These are phyloP conservation scores for Coemansia sp. DNA, from an alignment of 192 early-diverging fungal genomes.

Conservation along the genomic window DNA sequence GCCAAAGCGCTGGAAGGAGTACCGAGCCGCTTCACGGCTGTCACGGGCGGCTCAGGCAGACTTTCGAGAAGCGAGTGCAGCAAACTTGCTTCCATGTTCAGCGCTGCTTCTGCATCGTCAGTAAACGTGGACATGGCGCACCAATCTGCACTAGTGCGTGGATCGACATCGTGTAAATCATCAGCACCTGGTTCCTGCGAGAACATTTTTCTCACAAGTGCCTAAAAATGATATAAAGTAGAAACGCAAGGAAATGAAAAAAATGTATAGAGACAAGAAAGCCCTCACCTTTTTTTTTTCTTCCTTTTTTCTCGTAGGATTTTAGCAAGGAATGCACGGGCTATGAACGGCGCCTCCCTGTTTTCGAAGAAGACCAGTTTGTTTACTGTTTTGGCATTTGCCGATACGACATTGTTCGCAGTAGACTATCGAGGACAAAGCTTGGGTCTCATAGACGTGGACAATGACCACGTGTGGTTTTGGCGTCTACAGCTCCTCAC, in stretches of 20 bases:
- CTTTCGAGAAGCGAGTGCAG: slow-evolving; percentile 46
- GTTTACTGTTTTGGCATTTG: background rate
- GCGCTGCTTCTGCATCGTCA: slow-evolving; percentile 3
- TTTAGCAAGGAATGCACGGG: background rate
- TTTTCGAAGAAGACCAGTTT: background rate
- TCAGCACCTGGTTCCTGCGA: background rate
- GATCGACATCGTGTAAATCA: background rate
- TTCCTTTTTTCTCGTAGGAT: background rate
- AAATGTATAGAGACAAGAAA: slow-evolving; percentile 6
- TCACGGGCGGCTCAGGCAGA: slow-evolving; percentile 42
- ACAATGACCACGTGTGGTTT: background rate
- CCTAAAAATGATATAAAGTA: background rate
- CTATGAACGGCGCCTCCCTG: slow-evolving; percentile 1
- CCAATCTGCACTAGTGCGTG: slow-evolving; percentile 2
- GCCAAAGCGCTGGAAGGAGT: slow-evolving; percentile 2
- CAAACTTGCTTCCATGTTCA: slow-evolving; percentile 9
- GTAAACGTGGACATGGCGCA: background rate
- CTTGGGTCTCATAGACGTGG: background rate
- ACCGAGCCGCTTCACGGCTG: background rate
- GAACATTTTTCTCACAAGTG: background rate
- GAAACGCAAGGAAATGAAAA: background rate
- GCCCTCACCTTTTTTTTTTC: background rate
- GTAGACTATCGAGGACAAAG: background rate
- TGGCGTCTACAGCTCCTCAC: background rate
- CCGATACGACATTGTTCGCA: slow-evolving; percentile 1